Evolutionary conservation across 2,329 filamentous ascomycete species (phyloP).

Genomic region (Trichoderma polysporum): DNA sequence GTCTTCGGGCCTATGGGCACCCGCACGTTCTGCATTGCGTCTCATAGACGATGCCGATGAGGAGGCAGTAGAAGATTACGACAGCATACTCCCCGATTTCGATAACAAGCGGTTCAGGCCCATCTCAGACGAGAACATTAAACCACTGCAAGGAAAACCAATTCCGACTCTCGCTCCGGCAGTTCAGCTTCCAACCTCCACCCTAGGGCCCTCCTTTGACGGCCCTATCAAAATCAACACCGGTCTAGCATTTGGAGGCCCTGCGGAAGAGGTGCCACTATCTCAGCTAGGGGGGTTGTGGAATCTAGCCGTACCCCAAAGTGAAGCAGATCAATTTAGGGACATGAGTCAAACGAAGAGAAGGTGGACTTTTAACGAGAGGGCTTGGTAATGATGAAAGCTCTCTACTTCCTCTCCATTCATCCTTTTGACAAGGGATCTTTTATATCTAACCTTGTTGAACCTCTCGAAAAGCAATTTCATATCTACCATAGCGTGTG

Average conservation of each 20-base stretch:
- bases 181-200: slow-evolving; percentile 19
- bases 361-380: slow-evolving; percentile 57
- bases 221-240: slow-evolving; percentile 40
- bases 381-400: slow-evolving; percentile 25
- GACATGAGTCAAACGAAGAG: slow-evolving; percentile 51
- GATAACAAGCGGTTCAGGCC: slow-evolving; percentile 39
- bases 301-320: slow-evolving; percentile 45
- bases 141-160: not conserved
- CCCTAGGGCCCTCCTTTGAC: slow-evolving; percentile 33
- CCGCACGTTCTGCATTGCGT: slow-evolving; percentile 42
- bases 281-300: slow-evolving; percentile 43
- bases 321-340: slow-evolving; percentile 46
- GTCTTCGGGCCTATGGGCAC: slow-evolving; percentile 37
- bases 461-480: not conserved
- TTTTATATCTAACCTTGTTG: no score
- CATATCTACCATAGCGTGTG: not conserved
- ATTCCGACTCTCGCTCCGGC: not conserved
- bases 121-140: not conserved
- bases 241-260: slow-evolving; percentile 32
- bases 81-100: slow-evolving; percentile 54
- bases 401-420: not conserved
- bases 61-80: slow-evolving; percentile 46
- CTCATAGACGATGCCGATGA: slow-evolving; percentile 48
- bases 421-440: not conserved
- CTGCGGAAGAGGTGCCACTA: slow-evolving; percentile 34